Percentiles rank a stretch among this genome's conserved stretches.
Evolutionary conservation across 352 stramenopile genomes (phyloP).

Genomic region (Pythium aphanidermatum): DNA sequence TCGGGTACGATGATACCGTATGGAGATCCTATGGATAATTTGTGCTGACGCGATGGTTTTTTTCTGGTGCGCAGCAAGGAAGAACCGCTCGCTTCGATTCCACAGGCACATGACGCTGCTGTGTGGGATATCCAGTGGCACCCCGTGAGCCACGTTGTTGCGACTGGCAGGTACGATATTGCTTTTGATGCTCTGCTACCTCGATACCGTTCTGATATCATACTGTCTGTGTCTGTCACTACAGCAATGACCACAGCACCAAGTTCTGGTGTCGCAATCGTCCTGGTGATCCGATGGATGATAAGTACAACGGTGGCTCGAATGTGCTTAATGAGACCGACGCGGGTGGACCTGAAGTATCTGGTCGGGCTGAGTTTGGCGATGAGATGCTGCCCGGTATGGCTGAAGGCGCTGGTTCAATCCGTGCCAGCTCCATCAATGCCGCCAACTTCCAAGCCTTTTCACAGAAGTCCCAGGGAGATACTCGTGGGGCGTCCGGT

Average conservation of each 20-base stretch:
- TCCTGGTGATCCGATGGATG: slow-evolving; percentile 86
- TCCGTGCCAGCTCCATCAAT: slow-evolving; percentile 66
- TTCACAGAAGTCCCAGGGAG: slow-evolving; percentile 26
- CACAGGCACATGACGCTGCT: slow-evolving; percentile 94
- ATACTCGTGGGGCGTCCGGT: slow-evolving; percentile 15
- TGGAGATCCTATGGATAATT: too few species aligned
- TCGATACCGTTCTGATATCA: slow-evolving; percentile 1
- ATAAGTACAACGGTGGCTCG: slow-evolving; percentile 84
- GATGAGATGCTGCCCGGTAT: slow-evolving; percentile 65
- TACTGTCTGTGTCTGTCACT: slow-evolving; percentile 4
- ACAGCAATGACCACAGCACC: slow-evolving; percentile 93
- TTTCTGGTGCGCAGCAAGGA: slow-evolving; percentile 50
- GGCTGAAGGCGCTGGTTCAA: slow-evolving; percentile 41
- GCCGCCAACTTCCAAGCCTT: slow-evolving; percentile 69
- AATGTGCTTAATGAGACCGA: slow-evolving; percentile 68
- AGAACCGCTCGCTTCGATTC: slow-evolving; percentile 76
- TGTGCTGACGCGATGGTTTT: too few species aligned
- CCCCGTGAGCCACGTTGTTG: slow-evolving; percentile 94
- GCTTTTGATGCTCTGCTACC: background rate
- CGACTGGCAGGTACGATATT: slow-evolving; percentile 78
- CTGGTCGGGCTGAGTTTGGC: slow-evolving; percentile 16
- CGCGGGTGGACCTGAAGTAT: slow-evolving; percentile 25
- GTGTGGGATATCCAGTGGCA: slow-evolving; percentile 99
- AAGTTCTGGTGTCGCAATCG: slow-evolving; percentile 98
- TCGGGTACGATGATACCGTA: slow-evolving; percentile 88